Conservation (phyloP, 2,329 filamentous ascomycete genomes). For the Coleophoma crateriformis region DNA sequence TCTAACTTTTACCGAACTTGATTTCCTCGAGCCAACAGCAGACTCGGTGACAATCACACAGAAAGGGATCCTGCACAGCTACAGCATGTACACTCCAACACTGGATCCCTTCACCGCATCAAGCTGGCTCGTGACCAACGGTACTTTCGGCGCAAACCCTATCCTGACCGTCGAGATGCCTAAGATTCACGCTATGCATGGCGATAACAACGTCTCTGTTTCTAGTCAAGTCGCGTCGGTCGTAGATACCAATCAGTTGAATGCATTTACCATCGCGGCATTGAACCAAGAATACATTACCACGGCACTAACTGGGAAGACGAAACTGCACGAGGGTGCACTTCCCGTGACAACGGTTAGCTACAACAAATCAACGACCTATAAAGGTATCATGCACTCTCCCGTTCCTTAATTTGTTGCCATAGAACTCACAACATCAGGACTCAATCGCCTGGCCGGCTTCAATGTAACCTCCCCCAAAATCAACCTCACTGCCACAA, state of each 20-base stretch:
- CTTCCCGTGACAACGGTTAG: conserved; percentile 44
- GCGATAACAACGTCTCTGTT: conserved; percentile 33
- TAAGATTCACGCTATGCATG: conserved; percentile 21
- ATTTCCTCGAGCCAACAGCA: conserved; percentile 42
- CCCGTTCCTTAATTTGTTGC: too few species aligned
- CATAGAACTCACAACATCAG: conserved; percentile 26
- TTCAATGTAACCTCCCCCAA: conserved; percentile 42
- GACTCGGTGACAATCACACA: conserved; percentile 43
- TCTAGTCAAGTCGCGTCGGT: conserved; percentile 40
- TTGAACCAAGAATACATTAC: conserved; percentile 42
- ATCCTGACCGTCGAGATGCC: conserved; percentile 24
- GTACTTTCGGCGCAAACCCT: conserved; percentile 17
- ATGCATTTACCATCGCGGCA: conserved; percentile 40
- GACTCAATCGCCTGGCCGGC: conserved; percentile 49
- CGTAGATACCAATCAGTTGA: conserved; percentile 37
- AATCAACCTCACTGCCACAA: conserved; percentile 31
- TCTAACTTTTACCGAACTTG: conserved; percentile 42
- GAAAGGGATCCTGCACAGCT: conserved; percentile 37
- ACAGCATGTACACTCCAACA: conserved; percentile 45
- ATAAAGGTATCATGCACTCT: conserved; percentile 39
- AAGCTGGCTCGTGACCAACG: conserved; percentile 37
- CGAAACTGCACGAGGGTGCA: conserved; percentile 41
- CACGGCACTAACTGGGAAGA: conserved; percentile 44
- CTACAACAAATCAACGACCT: conserved; percentile 50
- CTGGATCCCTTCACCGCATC: conserved; percentile 47